phyloP scores from a whole-genome alignment of 208 protist species.

The Giardia duodenalis region DNA sequence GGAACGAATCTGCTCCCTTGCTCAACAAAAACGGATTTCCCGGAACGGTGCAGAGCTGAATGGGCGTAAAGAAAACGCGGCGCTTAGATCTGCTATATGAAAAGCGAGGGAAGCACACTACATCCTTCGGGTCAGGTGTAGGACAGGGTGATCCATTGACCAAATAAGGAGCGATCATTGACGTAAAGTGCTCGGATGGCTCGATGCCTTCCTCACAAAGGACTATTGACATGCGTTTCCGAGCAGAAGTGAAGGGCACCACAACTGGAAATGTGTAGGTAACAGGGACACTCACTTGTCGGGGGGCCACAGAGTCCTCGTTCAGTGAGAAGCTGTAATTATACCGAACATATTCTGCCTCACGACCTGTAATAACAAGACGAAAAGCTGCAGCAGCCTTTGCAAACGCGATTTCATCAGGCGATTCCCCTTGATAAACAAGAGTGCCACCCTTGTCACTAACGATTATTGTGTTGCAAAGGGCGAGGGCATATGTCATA shows the following conservation, averaged over 20 bases:
- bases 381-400: slow-evolving; percentile 66
- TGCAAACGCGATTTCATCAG: slow-evolving; percentile 77
- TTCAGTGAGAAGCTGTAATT: background rate
- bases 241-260: slow-evolving; percentile 10
- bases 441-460: background rate
- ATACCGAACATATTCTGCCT: background rate
- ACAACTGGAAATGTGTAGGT: background rate
- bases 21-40: background rate
- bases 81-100: background rate
- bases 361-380: slow-evolving; percentile 33
- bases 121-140: background rate
- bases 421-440: slow-evolving; percentile 55
- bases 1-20: slow-evolving; percentile 24
- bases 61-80: background rate
- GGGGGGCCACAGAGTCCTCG: background rate
- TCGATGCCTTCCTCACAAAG: background rate
- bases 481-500: background rate
- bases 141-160: background rate
- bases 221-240: slow-evolving; percentile 13
- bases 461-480: slow-evolving; percentile 10
- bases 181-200: background rate
- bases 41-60: background rate
- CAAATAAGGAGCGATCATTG: background rate
- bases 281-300: background rate
- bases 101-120: background rate